phyloP scores from a whole-genome alignment of 805 yeast genomes.

The Wickerhamiella azyma region DNA sequence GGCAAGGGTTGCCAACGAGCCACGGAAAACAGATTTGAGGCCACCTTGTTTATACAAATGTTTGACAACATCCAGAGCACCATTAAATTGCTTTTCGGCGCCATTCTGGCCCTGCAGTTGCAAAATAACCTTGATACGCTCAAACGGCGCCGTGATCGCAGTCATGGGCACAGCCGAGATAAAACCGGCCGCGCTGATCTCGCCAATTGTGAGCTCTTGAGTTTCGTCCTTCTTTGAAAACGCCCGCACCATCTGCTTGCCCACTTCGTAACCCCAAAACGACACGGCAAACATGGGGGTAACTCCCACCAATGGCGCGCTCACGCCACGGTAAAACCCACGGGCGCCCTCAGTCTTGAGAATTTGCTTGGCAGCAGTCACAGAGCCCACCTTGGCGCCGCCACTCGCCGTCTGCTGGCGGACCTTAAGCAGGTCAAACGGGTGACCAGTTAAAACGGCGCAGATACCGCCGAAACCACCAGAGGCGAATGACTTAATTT shows the following conservation, averaged over 20 bases:
- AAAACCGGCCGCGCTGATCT: slow-evolving; percentile 86
- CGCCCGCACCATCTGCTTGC: slow-evolving; percentile 56
- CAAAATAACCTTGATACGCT: slow-evolving; percentile 85
- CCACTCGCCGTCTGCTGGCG: slow-evolving; percentile 61
- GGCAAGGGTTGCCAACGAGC: slow-evolving; percentile 82
- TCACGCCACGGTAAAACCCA: slow-evolving; percentile 86
- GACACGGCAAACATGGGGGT: slow-evolving; percentile 98
- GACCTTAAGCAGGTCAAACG: slow-evolving; percentile 87
- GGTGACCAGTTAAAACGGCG: slow-evolving; percentile 93
- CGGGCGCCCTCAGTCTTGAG: slow-evolving; percentile 56
- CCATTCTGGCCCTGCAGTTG: slow-evolving; percentile 52
- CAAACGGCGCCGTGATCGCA: slow-evolving; percentile 93
- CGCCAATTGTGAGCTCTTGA: slow-evolving; percentile 42
- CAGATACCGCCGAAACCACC: slow-evolving; percentile 97
- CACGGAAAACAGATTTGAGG: slow-evolving; percentile 69
- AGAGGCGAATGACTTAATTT: slow-evolving; percentile 72
- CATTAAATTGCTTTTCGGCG: slow-evolving; percentile 28
- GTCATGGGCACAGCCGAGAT: slow-evolving; percentile 91
- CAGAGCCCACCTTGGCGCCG: slow-evolving; percentile 42
- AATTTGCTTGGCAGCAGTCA: slow-evolving; percentile 56
- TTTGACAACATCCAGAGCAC: slow-evolving; percentile 47
- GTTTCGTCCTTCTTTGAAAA: slow-evolving; percentile 27
- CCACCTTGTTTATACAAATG: slow-evolving; percentile 73
- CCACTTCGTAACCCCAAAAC: slow-evolving; percentile 96
- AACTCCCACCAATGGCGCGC: slow-evolving; percentile 90